phyloP scores from a whole-genome alignment of 306 rosid species.

The Gastrolobium villosum region DNA sequence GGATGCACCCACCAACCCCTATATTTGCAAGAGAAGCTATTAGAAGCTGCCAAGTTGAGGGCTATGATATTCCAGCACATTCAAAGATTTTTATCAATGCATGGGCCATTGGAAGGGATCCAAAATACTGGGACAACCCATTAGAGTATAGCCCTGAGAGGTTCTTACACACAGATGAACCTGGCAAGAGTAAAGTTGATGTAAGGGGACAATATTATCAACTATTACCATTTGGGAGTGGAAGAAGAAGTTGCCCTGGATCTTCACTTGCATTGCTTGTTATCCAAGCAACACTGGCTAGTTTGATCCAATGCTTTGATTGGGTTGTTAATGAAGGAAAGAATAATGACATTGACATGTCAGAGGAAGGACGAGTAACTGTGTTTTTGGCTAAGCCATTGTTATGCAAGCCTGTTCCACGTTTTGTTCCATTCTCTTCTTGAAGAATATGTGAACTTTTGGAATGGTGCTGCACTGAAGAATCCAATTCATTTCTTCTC shows the following conservation, averaged over 20 bases:
- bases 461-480: not conserved
- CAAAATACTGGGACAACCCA: slow-evolving; percentile 54
- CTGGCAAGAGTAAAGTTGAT: slow-evolving; percentile 45
- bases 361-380: slow-evolving; percentile 43
- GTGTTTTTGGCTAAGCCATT: slow-evolving; percentile 51
- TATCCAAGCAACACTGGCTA: slow-evolving; percentile 53
- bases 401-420: slow-evolving; percentile 47
- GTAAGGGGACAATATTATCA: slow-evolving; percentile 60
- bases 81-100: slow-evolving; percentile 54
- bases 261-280: slow-evolving; percentile 58
- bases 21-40: slow-evolving; percentile 56
- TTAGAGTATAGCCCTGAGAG: slow-evolving; percentile 59
- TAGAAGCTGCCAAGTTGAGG: slow-evolving; percentile 46
- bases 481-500: not conserved
- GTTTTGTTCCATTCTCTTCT: slow-evolving; percentile 39
- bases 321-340: slow-evolving; percentile 52
- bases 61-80: slow-evolving; percentile 46
- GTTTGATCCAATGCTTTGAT: slow-evolving; percentile 61
- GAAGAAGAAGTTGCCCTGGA: slow-evolving; percentile 64
- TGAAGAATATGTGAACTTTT: not conserved
- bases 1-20: slow-evolving; percentile 66
- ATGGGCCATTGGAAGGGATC: slow-evolving; percentile 60
- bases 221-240: slow-evolving; percentile 65
- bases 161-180: slow-evolving; percentile 38
- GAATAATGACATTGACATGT: slow-evolving; percentile 38